These are phyloP conservation scores for Galerina sulciceps DNA, from an alignment of 768 basidiomycete genomes.

Conservation along the genomic window DNA sequence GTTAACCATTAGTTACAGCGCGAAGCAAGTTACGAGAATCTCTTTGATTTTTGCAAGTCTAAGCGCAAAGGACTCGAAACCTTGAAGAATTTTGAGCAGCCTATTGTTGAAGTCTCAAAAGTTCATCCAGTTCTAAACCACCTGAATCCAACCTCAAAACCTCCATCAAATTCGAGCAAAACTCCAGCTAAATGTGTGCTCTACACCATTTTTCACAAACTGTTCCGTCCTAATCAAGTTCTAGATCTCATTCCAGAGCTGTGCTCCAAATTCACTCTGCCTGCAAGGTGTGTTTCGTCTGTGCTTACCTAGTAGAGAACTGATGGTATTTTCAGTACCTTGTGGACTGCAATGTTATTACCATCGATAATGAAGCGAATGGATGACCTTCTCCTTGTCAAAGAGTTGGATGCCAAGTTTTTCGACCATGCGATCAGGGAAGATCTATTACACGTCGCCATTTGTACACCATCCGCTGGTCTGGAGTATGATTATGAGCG, in stretches of 20 bases:
- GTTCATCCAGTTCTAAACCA: constrained; percentile 57
- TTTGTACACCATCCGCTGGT: constrained; percentile 72
- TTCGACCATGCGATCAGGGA: constrained; percentile 70
- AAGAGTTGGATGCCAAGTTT: constrained; percentile 74
- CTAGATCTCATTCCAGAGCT: constrained; percentile 86
- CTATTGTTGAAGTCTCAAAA: constrained; percentile 70
- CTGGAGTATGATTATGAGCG: constrained; percentile 83
- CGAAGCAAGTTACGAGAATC: constrained; percentile 60
- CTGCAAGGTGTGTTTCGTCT: constrained; percentile 58
- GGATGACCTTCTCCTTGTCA: constrained; percentile 75
- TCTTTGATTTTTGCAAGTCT: constrained; percentile 70
- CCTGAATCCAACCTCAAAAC: constrained; percentile 58
- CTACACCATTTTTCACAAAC: not conserved
- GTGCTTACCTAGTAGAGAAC: not conserved
- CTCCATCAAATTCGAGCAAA: constrained; percentile 39
- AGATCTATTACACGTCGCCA: constrained; percentile 62
- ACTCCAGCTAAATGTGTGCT: constrained; percentile 63
- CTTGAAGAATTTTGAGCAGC: constrained; percentile 65
- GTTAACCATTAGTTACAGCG: constrained; percentile 43
- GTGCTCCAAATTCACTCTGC: constrained; percentile 70
- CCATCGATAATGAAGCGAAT: constrained; percentile 77
- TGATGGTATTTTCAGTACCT: constrained; percentile 45
- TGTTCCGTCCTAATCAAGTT: constrained; percentile 2
- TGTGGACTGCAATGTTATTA: constrained; percentile 69
- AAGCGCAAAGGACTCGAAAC: constrained; percentile 66